Base-by-base conservation (phyloP, 768 basidiomycete species). In the Hericium erinaceus region DNA sequence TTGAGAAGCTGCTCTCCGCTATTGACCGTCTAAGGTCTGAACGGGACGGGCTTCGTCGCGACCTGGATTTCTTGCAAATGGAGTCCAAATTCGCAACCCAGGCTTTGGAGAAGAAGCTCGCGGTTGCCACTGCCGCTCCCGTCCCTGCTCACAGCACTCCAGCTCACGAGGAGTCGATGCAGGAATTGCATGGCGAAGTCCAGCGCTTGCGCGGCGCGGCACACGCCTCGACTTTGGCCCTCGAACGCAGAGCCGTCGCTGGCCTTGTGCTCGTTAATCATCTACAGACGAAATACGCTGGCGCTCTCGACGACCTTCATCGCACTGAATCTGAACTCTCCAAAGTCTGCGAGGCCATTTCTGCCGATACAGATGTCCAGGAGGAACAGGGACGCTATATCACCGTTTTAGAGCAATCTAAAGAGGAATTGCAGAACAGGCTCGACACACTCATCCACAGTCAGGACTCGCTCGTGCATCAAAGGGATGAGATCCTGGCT, bases 11-110 rank as follows among this genome's bases (percentile, higher is more conserved):
- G 22, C 73, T 90, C 52, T 68, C 68, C 26, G 82, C 87, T 1
- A 73, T 88, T 46, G 79, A 82, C n/a, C 80, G 88, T 38, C 72
- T 90, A 49, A 82, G 89, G 4, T 67, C 68, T 4, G 87, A 91
- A 62, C 77, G 88, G 4, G 84, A 90, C 60, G 72, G 69, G 49
- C 75, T 89, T 26, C 77, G 77, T 53, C 77, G 83, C 6, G 78
- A 85, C 55, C 69, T 91, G 13, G 77, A 86, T 52, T 92, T 90
- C 68, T 71, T 85, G 55, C 78, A 86, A 61, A 73, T 76, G 2
- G 89, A 92, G 69, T 80, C 81, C 24, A 79, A 74, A 61, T 85
- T 88, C 63, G 72, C 81, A 2, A 76, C 82, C 15, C 79, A 88
- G 58, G 78, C 82, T 0, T 68, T 85, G 51, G 77, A 84, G 64